Evolutionary conservation across 1,284 basidiomycete species (phyloP), one percentile per base, ranked within the genome.

Genomic region (Leccinum pachyderme): DNA sequence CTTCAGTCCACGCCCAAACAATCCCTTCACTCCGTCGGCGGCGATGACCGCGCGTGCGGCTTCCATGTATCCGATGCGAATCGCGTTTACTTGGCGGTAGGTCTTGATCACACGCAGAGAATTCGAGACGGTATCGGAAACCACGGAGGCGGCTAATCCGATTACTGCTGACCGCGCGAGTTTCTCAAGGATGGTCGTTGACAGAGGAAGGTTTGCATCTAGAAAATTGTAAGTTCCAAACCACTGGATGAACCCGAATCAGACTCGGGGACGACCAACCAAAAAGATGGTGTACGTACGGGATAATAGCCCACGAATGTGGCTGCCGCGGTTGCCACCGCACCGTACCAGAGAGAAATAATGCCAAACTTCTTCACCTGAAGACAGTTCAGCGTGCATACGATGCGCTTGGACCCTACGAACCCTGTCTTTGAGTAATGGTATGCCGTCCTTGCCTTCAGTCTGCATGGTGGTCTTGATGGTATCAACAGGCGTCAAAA

Each of bases 401-500:
- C 44, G 29, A 44, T 28, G 15, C 2, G 22, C 5, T 7, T 28
- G 25, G 22, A 31, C 49, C 18, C 18, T 22, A 72, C 78, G 31
- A 59, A 89, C 86, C 61, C 93, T 79, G 7, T 80, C 75, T 58
- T 75, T 79, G 39, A 95, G 73, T 48, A 95, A 81, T 29, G 68
- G 67, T 54, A 86, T 73, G 0, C 91, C 93, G 0, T 73, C 71
- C 56, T 78, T 82, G 6, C 93, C 93, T 67, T 94, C 87, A 0
- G 93, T 91, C 73, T 96, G 93, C 75, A 95, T 75, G 1, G 92
- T 95, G 7, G 93, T 96, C 80, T 96, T 95, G 59, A 95, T 69
- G 0, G 93, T 94, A 72, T 96, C 93, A 51, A 95, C 81, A 0
- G 93, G 93, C 0, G 91, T 95, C 43, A 95, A 73, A 13, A 88